These are phyloP conservation scores for Blastocystis hominis DNA, from an alignment of 352 stramenopile species.

Conservation along the genomic window DNA sequence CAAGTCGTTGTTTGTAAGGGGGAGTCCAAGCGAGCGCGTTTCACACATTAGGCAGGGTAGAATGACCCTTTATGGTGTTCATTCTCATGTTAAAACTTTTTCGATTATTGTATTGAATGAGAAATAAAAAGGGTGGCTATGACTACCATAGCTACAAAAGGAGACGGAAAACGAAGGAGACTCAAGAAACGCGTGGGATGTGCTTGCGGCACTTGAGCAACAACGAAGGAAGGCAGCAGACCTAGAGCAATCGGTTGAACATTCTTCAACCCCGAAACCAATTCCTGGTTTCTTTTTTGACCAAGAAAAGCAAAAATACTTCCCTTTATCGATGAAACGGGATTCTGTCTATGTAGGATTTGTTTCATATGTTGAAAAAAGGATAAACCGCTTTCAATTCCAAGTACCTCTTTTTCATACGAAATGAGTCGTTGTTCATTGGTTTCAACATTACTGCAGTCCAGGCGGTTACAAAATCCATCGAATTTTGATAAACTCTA, in stretches of 20 bases:
- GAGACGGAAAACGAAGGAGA: not conserved
- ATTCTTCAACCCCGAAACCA: not conserved
- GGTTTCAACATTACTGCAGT: not conserved
- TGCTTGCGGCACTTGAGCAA: not conserved
- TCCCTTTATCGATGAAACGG: not conserved
- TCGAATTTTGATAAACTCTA: not conserved
- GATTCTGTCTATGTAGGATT: not conserved
- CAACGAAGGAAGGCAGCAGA: not conserved
- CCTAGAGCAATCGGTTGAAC: not conserved
- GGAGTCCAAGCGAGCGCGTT: not conserved
- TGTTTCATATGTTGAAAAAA: not conserved
- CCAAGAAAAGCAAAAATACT: conserved; percentile 25
- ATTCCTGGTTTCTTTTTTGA: not conserved
- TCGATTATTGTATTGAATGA: not conserved
- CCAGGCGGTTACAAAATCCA: not conserved
- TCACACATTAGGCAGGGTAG: too few species aligned
- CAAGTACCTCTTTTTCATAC: not conserved
- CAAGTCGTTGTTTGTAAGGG: not conserved
- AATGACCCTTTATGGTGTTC: too few species aligned
- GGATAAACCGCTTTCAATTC: not conserved
- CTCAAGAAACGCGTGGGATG: not conserved
- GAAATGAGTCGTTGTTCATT: not conserved
- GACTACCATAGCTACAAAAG: not conserved
- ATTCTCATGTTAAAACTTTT: too few species aligned
- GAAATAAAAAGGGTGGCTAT: not conserved